Evolutionary conservation across 257 asterid species (phyloP).

Genomic region (Forsythia viridissima): DNA sequence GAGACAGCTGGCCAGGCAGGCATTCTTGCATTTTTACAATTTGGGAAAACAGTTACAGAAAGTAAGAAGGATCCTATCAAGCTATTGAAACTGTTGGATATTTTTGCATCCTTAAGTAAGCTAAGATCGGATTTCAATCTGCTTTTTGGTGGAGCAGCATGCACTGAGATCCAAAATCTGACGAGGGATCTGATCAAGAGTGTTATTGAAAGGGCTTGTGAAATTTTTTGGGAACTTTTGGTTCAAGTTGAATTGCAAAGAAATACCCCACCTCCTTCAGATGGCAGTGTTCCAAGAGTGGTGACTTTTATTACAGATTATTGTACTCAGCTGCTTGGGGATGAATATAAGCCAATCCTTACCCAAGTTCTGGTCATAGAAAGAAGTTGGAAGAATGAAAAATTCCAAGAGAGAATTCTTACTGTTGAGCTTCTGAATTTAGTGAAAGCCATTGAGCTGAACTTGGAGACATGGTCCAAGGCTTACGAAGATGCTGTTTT

Average conservation of each 20-base stretch:
- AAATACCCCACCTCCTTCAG: conserved; percentile 62
- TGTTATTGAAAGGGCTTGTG: conserved; percentile 75
- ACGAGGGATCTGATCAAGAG: conserved; percentile 80
- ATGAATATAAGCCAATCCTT: conserved; percentile 67
- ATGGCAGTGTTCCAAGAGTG: conserved; percentile 76
- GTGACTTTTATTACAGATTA: conserved; percentile 73
- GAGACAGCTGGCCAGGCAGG: conserved; percentile 80
- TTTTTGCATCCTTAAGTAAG: conserved; percentile 71
- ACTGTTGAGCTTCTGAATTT: conserved; percentile 45
- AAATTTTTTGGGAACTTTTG: conserved; percentile 86
- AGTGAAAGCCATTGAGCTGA: background rate
- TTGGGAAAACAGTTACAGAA: conserved; percentile 74
- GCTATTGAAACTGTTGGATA: conserved; percentile 72
- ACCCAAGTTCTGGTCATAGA: conserved; percentile 78
- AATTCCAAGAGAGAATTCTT: conserved; percentile 66
- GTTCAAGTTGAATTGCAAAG: conserved; percentile 87
- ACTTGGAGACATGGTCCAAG: background rate
- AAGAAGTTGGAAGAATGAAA: conserved; percentile 78
- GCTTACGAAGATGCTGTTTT: conserved; percentile 8
- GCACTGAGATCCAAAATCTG: conserved; percentile 75
- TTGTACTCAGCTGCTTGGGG: conserved; percentile 83
- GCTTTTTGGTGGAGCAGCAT: conserved; percentile 81
- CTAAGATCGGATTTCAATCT: conserved; percentile 78
- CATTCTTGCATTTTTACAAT: conserved; percentile 72
- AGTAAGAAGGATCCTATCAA: conserved; percentile 89